Conservation (phyloP, 2,329 filamentous ascomycete genomes). For the Diaporthe sp. region DNA sequence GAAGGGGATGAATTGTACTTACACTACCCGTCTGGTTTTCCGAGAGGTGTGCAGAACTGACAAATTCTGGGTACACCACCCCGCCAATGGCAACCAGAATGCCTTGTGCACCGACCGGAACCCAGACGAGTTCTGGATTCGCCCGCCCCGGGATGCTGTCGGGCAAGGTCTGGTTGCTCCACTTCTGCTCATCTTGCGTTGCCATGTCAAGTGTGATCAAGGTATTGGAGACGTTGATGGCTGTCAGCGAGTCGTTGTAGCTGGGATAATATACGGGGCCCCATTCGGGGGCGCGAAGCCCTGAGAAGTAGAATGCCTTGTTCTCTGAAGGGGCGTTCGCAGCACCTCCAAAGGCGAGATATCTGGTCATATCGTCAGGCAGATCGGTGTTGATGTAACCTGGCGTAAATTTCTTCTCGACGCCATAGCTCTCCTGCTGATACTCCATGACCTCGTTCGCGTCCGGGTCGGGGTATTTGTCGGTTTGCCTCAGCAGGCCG, state of each 20-base stretch:
- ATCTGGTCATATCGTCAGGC: conserved; percentile 65
- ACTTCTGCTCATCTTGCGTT: conserved; percentile 62
- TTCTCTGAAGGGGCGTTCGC: conserved; percentile 78
- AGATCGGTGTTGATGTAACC: conserved; percentile 60
- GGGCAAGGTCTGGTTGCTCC: conserved; percentile 70
- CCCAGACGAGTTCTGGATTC: conserved; percentile 77
- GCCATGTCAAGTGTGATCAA: conserved; percentile 74
- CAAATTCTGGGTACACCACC: conserved; percentile 72
- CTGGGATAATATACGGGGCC: conserved; percentile 61
- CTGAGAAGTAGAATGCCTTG: conserved; percentile 79
- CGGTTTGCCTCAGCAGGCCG: conserved; percentile 60
- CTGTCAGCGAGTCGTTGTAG: conserved; percentile 52
- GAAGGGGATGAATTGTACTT: conserved; percentile 42
- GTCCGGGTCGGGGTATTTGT: conserved; percentile 52
- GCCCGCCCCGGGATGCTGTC: conserved; percentile 66
- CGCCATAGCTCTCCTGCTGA: conserved; percentile 65
- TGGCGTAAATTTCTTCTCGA: conserved; percentile 54
- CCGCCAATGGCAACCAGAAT: conserved; percentile 84
- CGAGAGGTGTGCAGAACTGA: conserved; percentile 46
- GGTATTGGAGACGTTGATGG: conserved; percentile 64
- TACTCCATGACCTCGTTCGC: conserved; percentile 63
- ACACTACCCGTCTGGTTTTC: conserved; percentile 56
- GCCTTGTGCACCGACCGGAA: conserved; percentile 82
- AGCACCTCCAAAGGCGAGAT: conserved; percentile 74
- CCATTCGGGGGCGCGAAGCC: conserved; percentile 64